Conservation (phyloP, 768 basidiomycete species). For the Cystofilobasidium capitatum region DNA sequence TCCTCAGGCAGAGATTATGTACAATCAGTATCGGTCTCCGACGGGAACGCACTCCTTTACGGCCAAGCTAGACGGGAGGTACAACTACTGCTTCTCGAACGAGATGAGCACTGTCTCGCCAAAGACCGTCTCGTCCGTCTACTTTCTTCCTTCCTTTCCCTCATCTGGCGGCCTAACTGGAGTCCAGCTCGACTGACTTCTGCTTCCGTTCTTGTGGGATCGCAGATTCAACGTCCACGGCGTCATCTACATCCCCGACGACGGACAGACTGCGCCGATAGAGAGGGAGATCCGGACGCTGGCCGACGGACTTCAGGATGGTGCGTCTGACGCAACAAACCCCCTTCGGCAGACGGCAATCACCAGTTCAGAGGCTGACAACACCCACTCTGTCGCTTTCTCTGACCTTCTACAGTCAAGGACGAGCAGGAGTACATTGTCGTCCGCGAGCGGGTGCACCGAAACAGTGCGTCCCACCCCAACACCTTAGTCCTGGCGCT, state of each 20-base stretch:
- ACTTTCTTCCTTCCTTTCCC: not conserved
- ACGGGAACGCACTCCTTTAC: slow-evolving; percentile 83
- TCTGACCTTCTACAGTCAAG: slow-evolving; percentile 53
- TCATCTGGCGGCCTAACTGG: not conserved
- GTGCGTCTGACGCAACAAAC: too few relatives aligned
- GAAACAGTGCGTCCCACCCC: slow-evolving; percentile 68
- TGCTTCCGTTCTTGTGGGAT: not conserved
- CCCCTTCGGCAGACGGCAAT: too few relatives aligned
- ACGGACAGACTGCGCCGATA: slow-evolving; percentile 79
- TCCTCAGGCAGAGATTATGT: slow-evolving; percentile 57
- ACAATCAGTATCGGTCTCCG: slow-evolving; percentile 73
- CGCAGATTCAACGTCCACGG: slow-evolving; percentile 95
- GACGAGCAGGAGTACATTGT: slow-evolving; percentile 99
- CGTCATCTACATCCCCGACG: slow-evolving; percentile 83
- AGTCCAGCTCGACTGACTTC: not conserved
- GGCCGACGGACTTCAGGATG: slow-evolving; percentile 58
- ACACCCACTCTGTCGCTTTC: too few relatives aligned
- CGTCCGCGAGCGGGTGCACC: slow-evolving; percentile 79
- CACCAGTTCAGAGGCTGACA: too few relatives aligned
- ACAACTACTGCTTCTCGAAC: slow-evolving; percentile 97
- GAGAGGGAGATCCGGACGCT: slow-evolving; percentile 87
- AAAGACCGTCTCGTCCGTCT: slow-evolving; percentile 74
- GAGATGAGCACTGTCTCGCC: slow-evolving; percentile 95
- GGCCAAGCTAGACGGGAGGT: slow-evolving; percentile 72
- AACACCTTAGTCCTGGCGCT: not conserved